A percentile compares a stretch with the other conserved stretches of the same genome.
phyloP scores from a whole-genome alignment of 371 early-diverging fungal genomes.

The Catenaria anguillulae region DNA sequence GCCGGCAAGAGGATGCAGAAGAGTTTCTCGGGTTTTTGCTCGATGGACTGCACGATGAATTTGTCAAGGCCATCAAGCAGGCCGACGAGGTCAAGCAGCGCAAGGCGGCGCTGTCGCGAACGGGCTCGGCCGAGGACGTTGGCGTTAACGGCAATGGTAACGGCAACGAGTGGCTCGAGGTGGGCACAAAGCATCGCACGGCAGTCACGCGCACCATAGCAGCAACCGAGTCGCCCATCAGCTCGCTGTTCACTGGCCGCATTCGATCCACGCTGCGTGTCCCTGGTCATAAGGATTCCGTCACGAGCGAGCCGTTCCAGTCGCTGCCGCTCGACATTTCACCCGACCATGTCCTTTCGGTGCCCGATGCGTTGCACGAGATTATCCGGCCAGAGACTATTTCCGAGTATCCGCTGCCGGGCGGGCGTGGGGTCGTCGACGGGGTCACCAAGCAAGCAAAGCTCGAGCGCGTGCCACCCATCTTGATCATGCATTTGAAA shows the following conservation, averaged over 20 bases:
- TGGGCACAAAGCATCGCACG: slow-evolving; percentile 61
- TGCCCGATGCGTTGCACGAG: slow-evolving; percentile 72
- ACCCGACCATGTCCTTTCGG: slow-evolving; percentile 50
- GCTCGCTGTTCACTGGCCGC: slow-evolving; percentile 70
- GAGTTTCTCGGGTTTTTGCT: slow-evolving; percentile 85
- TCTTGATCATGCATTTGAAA: slow-evolving; percentile 87
- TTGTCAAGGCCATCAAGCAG: slow-evolving; percentile 29
- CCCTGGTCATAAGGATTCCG: slow-evolving; percentile 61
- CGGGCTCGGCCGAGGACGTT: slow-evolving; percentile 1
- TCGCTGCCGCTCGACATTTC: slow-evolving; percentile 77
- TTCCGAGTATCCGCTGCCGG: slow-evolving; percentile 32
- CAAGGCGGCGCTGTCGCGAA: slow-evolving; percentile 11
- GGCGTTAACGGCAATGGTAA: slow-evolving; percentile 20
- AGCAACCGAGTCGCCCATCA: slow-evolving; percentile 59
- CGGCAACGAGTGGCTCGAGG: slow-evolving; percentile 64
- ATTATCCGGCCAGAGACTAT: slow-evolving; percentile 60
- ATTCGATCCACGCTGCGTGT: slow-evolving; percentile 59
- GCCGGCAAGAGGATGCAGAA: slow-evolving; percentile 93
- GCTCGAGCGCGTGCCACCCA: slow-evolving; percentile 73
- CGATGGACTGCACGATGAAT: slow-evolving; percentile 88
- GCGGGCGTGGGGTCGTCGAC: slow-evolving; percentile 37
- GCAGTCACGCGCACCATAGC: slow-evolving; percentile 28
- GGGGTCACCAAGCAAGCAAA: slow-evolving; percentile 65
- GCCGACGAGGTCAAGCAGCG: slow-evolving; percentile 15
- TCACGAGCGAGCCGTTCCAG: slow-evolving; percentile 75